Percentiles rank a stretch among this genome's conserved stretches.
Conservation (phyloP, 345 rosid species). For the Boechera divaricarpa region DNA sequence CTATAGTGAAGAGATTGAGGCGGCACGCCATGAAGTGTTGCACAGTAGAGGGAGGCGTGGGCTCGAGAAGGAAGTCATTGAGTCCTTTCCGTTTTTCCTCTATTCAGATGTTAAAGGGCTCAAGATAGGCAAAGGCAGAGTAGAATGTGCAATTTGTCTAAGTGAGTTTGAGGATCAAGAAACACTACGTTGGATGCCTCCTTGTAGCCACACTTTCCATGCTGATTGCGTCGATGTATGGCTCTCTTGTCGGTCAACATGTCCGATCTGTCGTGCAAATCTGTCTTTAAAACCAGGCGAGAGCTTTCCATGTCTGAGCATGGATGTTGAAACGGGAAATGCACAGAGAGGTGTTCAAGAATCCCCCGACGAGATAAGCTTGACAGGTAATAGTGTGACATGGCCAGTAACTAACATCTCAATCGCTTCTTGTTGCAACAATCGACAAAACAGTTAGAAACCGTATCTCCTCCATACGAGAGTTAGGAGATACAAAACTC, state of each 20-base stretch:
- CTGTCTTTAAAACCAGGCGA: slow-evolving; percentile 22
- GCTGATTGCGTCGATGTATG: slow-evolving; percentile 70
- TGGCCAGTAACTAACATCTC: too few species aligned
- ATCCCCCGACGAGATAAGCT: slow-evolving; percentile 16
- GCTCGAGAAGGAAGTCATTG: slow-evolving; percentile 40
- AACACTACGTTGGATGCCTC: slow-evolving; percentile 68
- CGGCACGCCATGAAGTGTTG: too few species aligned
- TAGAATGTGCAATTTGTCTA: slow-evolving; percentile 78
- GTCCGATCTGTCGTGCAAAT: slow-evolving; percentile 80
- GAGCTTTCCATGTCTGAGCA: neutral
- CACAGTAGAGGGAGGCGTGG: neutral
- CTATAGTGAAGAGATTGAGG: too few species aligned
- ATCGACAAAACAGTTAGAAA: too few species aligned
- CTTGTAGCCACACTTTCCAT: slow-evolving; percentile 79
- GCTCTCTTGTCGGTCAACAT: slow-evolving; percentile 63
- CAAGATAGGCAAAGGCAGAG: slow-evolving; percentile 54
- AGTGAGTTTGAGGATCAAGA: slow-evolving; percentile 66
- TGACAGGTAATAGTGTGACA: slow-evolving; percentile 20
- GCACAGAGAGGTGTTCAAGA: neutral
- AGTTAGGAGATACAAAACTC: too few species aligned
- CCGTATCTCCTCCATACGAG: too few species aligned
- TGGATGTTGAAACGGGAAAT: slow-evolving; percentile 43
- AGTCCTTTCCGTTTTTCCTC: slow-evolving; percentile 62
- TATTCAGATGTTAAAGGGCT: slow-evolving; percentile 64
- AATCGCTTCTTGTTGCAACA: too few species aligned